phyloP scores from a whole-genome alignment of 139 green algal species.

The Volvox reticuliferus region DNA sequence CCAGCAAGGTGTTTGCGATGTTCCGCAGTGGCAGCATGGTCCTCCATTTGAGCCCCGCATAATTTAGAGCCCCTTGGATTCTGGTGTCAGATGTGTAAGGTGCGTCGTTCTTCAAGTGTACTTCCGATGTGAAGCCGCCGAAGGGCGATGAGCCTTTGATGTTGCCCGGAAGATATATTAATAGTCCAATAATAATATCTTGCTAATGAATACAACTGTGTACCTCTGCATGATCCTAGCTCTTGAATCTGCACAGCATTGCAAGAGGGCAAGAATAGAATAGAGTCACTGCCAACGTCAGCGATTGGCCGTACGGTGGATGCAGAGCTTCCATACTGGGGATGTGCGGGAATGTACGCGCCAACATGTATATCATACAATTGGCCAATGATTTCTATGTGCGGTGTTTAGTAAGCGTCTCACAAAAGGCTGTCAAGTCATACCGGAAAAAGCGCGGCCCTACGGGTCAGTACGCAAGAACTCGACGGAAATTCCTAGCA shows the following conservation, averaged over 20 bases:
- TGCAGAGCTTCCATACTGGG: too few relatives aligned
- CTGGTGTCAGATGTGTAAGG: not conserved
- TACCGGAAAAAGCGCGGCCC: too few relatives aligned
- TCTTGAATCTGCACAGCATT: not conserved
- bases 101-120: not conserved
- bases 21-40: slow-evolving; percentile 33
- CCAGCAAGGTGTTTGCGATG: slow-evolving; percentile 26
- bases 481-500: too few relatives aligned
- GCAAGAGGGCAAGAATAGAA: not conserved
- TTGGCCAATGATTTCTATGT: too few relatives aligned
- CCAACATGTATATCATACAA: too few relatives aligned
- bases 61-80: not conserved
- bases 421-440: too few relatives aligned
- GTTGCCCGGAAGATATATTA: not conserved
- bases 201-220: not conserved
- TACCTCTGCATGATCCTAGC: not conserved
- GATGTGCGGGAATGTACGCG: too few relatives aligned
- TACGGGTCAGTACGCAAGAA: too few relatives aligned
- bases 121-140: not conserved
- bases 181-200: not conserved
- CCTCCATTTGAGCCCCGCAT: slow-evolving; percentile 20
- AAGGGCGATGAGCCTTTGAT: not conserved
- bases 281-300: not conserved
- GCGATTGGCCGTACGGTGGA: too few relatives aligned
- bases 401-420: too few relatives aligned